Evolutionary conservation across 768 basidiomycete genomes (phyloP).

Genomic region (Phlebiopsis flavidoalba): DNA sequence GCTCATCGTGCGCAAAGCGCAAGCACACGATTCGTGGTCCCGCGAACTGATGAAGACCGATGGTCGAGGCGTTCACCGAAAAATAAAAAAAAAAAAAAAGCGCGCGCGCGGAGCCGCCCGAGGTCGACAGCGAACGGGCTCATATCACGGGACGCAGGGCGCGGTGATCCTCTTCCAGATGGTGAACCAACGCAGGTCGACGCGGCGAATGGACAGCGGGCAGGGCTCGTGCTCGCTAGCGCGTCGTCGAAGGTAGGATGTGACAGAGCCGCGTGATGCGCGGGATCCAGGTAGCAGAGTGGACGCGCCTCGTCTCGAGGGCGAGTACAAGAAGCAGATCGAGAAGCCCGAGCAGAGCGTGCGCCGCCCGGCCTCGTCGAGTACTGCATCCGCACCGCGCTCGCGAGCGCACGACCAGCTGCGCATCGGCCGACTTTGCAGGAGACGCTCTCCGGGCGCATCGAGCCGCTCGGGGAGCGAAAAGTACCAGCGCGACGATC

Average conservation of each 20-base stretch:
- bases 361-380: slow-evolving; percentile 88
- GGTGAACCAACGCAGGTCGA: slow-evolving; percentile 95
- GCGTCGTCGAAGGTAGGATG: slow-evolving; percentile 86
- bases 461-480: slow-evolving; percentile 82
- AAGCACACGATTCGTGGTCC: slow-evolving; percentile 99
- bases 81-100: too few relatives aligned
- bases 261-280: slow-evolving; percentile 89
- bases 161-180: slow-evolving; percentile 96
- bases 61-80: slow-evolving; percentile 74
- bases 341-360: slow-evolving; percentile 90
- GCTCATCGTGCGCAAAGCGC: slow-evolving; percentile 88
- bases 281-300: slow-evolving; percentile 78
- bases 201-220: slow-evolving; percentile 87
- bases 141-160: slow-evolving; percentile 84
- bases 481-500: slow-evolving; percentile 86
- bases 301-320: slow-evolving; percentile 79
- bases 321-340: slow-evolving; percentile 80
- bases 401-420: slow-evolving; percentile 95
- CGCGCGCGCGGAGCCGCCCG: slow-evolving; percentile 82
- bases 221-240: slow-evolving; percentile 91
- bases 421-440: slow-evolving; percentile 53
- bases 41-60: slow-evolving; percentile 90
- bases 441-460: slow-evolving; percentile 76
- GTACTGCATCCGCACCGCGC: slow-evolving; percentile 94
- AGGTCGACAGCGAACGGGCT: slow-evolving; percentile 81